Conservation (phyloP, 768 basidiomycete species). For the Serendipita sp. region DNA sequence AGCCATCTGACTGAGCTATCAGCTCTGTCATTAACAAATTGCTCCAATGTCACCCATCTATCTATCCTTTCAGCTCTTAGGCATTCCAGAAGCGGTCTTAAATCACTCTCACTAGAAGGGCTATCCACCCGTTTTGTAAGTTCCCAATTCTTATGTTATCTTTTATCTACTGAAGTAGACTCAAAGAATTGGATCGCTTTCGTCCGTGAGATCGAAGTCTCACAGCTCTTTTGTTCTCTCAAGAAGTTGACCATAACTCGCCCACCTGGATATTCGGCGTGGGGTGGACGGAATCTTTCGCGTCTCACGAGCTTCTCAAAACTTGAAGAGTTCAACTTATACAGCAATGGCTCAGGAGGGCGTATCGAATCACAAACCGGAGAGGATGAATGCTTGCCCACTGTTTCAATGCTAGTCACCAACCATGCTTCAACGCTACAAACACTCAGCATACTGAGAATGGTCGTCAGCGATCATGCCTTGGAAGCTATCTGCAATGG, state of each 20-base stretch:
- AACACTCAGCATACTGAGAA: constrained; percentile 48
- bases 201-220: not conserved
- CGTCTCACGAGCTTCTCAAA: constrained; percentile 23
- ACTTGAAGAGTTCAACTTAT: constrained; percentile 48
- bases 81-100: constrained; percentile 30
- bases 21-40: constrained; percentile 48
- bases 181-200: constrained; percentile 5
- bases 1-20: constrained; percentile 35
- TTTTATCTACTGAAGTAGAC: not conserved
- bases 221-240: constrained; percentile 18
- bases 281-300: not conserved
- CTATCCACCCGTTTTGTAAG: constrained; percentile 46
- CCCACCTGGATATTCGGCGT: constrained; percentile 12
- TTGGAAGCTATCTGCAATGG: constrained; percentile 39
- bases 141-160: constrained; percentile 13
- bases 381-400: not conserved
- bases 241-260: constrained; percentile 44
- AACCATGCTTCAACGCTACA: constrained; percentile 37
- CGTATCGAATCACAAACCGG: not conserved
- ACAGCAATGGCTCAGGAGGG: constrained; percentile 15
- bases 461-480: constrained; percentile 35
- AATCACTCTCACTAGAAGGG: constrained; percentile 44
- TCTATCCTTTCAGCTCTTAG: constrained; percentile 41
- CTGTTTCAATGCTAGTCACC: constrained; percentile 36
- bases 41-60: constrained; percentile 46